Conservation (phyloP, 208 protist species). For the Crithidia bombi region DNA sequence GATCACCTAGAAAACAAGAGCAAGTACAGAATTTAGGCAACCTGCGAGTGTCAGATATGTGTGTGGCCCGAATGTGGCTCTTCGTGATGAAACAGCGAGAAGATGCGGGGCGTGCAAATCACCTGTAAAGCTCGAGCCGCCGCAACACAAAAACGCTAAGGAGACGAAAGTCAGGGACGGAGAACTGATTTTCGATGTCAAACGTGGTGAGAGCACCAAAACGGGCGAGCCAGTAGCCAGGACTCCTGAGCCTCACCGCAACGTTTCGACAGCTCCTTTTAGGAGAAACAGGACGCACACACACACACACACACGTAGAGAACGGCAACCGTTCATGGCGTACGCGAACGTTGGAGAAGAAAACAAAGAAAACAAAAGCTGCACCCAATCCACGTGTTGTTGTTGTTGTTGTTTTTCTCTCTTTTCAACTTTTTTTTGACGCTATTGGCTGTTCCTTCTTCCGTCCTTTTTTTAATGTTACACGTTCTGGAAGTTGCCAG, state of each 20-base stretch:
- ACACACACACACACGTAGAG: background rate
- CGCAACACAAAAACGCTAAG: no score
- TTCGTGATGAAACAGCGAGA: background rate
- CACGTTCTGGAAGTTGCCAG: conserved; percentile 2
- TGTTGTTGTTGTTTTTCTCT: background rate
- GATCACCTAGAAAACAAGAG: conserved; percentile 7
- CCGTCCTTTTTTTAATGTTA: background rate
- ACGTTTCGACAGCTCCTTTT: no score
- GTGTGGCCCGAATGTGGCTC: background rate
- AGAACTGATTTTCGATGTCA: no score
- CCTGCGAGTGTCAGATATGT: background rate
- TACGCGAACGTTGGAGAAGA: background rate
- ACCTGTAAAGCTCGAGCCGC: no score
- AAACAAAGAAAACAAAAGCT: conserved; percentile 1
- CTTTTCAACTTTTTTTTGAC: background rate
- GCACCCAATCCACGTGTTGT: conserved; percentile 2
- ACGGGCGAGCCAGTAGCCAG: no score
- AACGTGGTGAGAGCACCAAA: no score
- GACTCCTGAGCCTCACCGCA: no score
- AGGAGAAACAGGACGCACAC: background rate
- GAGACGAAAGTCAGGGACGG: no score
- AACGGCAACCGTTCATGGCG: background rate
- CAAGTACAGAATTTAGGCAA: background rate
- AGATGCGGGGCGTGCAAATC: background rate
- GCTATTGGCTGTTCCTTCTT: background rate